Conservation (phyloP, 352 stramenopile genomes). For the Thalassiosira hispida region DNA sequence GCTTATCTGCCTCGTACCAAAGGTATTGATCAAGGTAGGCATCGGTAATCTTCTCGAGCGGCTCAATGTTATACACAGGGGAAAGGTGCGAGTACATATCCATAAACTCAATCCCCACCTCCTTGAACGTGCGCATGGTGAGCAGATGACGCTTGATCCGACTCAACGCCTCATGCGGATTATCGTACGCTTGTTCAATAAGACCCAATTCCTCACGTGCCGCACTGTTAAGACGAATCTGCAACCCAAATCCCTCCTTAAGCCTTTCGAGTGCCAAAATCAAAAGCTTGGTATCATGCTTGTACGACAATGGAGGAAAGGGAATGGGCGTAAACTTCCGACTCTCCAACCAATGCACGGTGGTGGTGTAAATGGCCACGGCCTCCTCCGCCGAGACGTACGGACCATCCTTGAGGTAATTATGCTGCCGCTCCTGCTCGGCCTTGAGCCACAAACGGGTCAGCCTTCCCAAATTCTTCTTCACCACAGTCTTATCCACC, state of each 20-base stretch:
- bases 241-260: slow-evolving; percentile 98
- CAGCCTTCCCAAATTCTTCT: slow-evolving; percentile 98
- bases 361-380: slow-evolving; percentile 99
- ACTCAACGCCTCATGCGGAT: slow-evolving; percentile 94
- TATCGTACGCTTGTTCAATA: slow-evolving; percentile 99
- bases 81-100: slow-evolving; percentile 99
- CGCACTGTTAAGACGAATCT: slow-evolving; percentile 96
- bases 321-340: slow-evolving; percentile 99
- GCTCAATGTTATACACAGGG: slow-evolving; percentile 99
- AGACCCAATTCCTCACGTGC: slow-evolving; percentile 98
- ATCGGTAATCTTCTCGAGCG: slow-evolving; percentile 99
- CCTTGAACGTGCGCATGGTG: slow-evolving; percentile 99
- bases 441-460: slow-evolving; percentile 99
- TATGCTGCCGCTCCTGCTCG: slow-evolving; percentile 99
- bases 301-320: slow-evolving; percentile 99
- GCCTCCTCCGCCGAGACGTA: slow-evolving; percentile 99
- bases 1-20: slow-evolving; percentile 99
- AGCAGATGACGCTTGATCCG: slow-evolving; percentile 99
- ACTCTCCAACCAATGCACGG: slow-evolving; percentile 99
- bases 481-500: slow-evolving; percentile 99
- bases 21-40: slow-evolving; percentile 99
- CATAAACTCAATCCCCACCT: slow-evolving; percentile 99
- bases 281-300: slow-evolving; percentile 99
- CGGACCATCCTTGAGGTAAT: slow-evolving; percentile 97
- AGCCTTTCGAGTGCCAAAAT: slow-evolving; percentile 98